phyloP scores from a whole-genome alignment of 345 rosid genomes.

The Populus deltoides region DNA sequence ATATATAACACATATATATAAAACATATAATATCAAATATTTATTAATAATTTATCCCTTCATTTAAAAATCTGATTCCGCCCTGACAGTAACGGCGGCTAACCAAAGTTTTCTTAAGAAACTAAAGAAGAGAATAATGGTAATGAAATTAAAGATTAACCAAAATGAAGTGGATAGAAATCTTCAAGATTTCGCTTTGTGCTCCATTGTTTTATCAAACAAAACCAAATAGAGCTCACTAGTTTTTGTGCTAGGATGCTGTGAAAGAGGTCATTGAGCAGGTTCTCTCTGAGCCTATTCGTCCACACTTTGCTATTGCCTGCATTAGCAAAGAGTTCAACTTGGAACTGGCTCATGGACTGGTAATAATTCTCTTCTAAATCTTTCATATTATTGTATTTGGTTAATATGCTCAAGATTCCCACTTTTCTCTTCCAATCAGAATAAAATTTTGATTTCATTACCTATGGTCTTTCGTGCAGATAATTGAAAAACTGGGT shows the following conservation, averaged over 20 bases:
- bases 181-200: constrained; percentile 5
- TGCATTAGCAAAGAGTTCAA: constrained; percentile 27
- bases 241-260: constrained; percentile 39
- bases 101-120: not conserved
- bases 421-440: not conserved
- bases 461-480: not conserved
- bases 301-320: constrained; percentile 58
- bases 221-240: not conserved
- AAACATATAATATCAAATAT: too few relatives aligned
- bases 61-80: too few relatives aligned
- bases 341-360: constrained; percentile 30
- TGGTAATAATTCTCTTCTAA: constrained; percentile 10
- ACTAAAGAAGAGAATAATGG: not conserved
- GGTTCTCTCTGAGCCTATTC: constrained; percentile 58
- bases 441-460: not conserved
- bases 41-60: too few relatives aligned
- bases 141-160: not conserved
- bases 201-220: not conserved
- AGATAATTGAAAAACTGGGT: constrained; percentile 26
- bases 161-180: not conserved
- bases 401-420: not conserved
- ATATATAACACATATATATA: too few relatives aligned
- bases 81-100: not conserved
- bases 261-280: constrained; percentile 55
- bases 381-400: not conserved